Evolutionary conservation across 2,329 filamentous ascomycete species (phyloP), one percentile per base, ranked within the genome.

Genomic region (Phyllosticta ampelicida): DNA sequence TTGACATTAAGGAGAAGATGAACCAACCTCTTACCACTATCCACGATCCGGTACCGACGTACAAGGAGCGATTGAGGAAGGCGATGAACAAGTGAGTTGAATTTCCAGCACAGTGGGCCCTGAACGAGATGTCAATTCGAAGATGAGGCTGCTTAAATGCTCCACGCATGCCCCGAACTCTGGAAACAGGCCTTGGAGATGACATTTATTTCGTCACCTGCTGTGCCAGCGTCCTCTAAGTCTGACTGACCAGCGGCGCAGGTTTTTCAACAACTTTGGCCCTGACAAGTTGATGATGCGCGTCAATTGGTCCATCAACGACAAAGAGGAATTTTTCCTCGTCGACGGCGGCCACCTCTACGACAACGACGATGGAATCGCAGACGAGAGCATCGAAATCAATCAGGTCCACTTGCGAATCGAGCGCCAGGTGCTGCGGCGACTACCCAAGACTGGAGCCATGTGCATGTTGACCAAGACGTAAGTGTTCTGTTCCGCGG

Each of bases 401-500:
- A 52, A 55, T 10, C 28, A 59, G 16, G 56, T 59, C 11, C 56
- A 59, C 16, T 29, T 59, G 48, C 56, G 56, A 13, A 48, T 59
- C 11, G 56, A 55, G 21, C 20, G 52, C 13, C 56, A 59, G 29
- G 56, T 59, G 0, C 9, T 55, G n/a, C 56, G 56, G 18, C 23
- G 56, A 8, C 28, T 59, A 10, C 52, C 56, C 1, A 28, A 21
- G n/a, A 51, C 48, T n/a, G 56, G 56, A 5, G 52, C 56, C 1
- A 59, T 55, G 29, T 54, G 56, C 56, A 59, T 54, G 56, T 28
- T 55, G 28, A 59, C 52, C 13, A 59, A 59, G 26, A 59, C 56
- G 56, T 59, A 50, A 26, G 56, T 44, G 13, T 9, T 1, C 9
- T 8, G 13, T 49, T 26, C n/a, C n/a, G n/a, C n/a, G n/a, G 20